Percentiles rank a stretch among this genome's conserved stretches.
Conservation (phyloP, 2,329 filamentous ascomycete species). For the Blumeriella jaapii region DNA sequence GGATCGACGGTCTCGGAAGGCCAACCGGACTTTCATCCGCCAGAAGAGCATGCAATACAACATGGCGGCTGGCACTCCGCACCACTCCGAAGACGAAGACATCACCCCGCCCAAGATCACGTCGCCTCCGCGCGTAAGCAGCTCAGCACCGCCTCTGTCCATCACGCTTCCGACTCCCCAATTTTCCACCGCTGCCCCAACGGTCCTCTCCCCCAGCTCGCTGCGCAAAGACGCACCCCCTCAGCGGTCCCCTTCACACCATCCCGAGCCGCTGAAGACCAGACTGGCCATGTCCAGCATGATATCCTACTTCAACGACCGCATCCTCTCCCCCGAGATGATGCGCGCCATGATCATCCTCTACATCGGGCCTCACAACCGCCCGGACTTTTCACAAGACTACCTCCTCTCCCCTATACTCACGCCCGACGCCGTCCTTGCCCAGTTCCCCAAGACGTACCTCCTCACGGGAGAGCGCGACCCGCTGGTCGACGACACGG, state of each 20-base stretch:
- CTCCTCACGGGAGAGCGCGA: slow-evolving; percentile 93
- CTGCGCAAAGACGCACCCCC: slow-evolving; percentile 4
- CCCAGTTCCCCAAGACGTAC: slow-evolving; percentile 86
- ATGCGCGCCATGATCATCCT: slow-evolving; percentile 99
- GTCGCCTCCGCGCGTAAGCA: slow-evolving; percentile 7
- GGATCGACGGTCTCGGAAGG: slow-evolving; percentile 65
- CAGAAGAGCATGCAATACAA: slow-evolving; percentile 86
- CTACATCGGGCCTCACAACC: slow-evolving; percentile 87
- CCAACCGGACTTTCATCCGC: slow-evolving; percentile 65
- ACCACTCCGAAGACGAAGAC: slow-evolving; percentile 64
- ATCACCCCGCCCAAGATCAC: slow-evolving; percentile 27
- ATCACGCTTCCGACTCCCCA: slow-evolving; percentile 18
- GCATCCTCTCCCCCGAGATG: slow-evolving; percentile 91
- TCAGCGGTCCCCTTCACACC: slow-evolving; percentile 33
- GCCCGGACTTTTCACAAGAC: slow-evolving; percentile 85
- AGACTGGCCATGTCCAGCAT: slow-evolving; percentile 92
- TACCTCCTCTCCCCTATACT: slow-evolving; percentile 84
- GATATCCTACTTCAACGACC: slow-evolving; percentile 96
- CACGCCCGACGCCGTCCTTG: slow-evolving; percentile 72
- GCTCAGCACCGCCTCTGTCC: slow-evolving; percentile 8
- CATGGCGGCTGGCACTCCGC: slow-evolving; percentile 71
- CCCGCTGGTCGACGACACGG: slow-evolving; percentile 90
- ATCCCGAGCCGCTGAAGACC: slow-evolving; percentile 55
- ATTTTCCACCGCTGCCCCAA: slow-evolving; percentile 20
- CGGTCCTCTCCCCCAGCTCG: neutral